phyloP scores from a whole-genome alignment of 2,329 filamentous ascomycete species.

The Coccinonectria pachysandricola region DNA sequence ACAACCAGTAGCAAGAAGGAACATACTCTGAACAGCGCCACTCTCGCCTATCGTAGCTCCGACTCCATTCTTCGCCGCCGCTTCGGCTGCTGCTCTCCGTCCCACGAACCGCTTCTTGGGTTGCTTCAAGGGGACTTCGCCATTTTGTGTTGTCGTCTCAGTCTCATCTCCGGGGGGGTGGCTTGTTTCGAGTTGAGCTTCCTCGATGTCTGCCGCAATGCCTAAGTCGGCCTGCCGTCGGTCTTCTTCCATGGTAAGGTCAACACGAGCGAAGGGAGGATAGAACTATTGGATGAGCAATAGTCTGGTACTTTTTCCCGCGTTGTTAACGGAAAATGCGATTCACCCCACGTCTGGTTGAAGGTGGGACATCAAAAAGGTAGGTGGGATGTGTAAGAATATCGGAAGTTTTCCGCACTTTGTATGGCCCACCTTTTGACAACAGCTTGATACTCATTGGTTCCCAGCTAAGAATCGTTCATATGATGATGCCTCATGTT shows the following conservation, averaged over 20 bases:
- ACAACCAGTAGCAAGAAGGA: conserved; percentile 1
- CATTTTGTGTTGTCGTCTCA: conserved; percentile 19
- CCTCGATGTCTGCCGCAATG: conserved; percentile 55
- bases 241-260: conserved; percentile 72
- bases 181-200: conserved; percentile 25
- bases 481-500: conserved; percentile 6
- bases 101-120: conserved; percentile 92
- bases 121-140: conserved; percentile 47
- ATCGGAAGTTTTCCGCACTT: conserved; percentile 9
- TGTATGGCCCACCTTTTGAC: conserved; percentile 13
- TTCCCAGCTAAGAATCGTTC: conserved; percentile 1
- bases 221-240: conserved; percentile 60
- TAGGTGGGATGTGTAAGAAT: conserved; percentile 10
- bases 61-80: conserved; percentile 35
- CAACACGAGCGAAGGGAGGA: no score
- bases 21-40: conserved; percentile 41
- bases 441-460: conserved; percentile 10
- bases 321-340: no score
- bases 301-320: no score
- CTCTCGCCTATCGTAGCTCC: conserved; percentile 16
- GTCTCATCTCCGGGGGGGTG: conserved; percentile 8
- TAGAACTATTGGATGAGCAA: no score
- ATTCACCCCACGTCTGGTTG: no score
- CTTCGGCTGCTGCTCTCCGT: conserved; percentile 59
- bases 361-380: conserved; percentile 9